Conservation (phyloP, 2,329 filamentous ascomycete species). For the Aspergillus melleus region DNA sequence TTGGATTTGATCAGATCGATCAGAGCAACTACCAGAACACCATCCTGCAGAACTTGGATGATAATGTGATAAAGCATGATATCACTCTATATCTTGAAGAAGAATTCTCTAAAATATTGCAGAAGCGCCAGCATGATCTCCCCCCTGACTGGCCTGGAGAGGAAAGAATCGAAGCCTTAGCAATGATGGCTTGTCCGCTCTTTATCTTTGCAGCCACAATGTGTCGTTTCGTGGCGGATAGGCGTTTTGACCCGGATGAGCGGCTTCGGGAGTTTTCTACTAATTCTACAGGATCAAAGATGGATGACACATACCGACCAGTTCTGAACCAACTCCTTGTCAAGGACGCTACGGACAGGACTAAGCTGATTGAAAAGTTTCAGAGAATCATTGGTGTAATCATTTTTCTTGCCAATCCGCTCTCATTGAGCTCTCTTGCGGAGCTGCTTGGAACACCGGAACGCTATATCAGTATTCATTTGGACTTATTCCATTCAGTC, state of each 20-base stretch:
- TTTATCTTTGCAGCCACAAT: slow-evolving; percentile 12
- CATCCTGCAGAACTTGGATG: slow-evolving; percentile 1
- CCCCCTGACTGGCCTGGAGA: slow-evolving; percentile 4
- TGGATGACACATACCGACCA: slow-evolving; percentile 8
- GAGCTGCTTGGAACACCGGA: too few relatives aligned
- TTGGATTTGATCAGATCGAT: slow-evolving; percentile 2
- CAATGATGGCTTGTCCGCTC: slow-evolving; percentile 7
- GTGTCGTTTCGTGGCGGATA: slow-evolving; percentile 7
- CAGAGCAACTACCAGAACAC: not conserved
- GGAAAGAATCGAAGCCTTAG: slow-evolving; percentile 2
- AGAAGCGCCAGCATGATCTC: not conserved
- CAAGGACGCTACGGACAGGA: not conserved
- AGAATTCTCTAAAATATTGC: not conserved
- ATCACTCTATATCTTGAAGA: slow-evolving; percentile 5
- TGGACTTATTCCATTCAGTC: too few relatives aligned
- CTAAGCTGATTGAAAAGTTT: not conserved
- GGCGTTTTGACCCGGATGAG: slow-evolving; percentile 1
- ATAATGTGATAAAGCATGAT: slow-evolving; percentile 3
- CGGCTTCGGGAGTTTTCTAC: slow-evolving; percentile 2
- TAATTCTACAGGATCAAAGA: not conserved
- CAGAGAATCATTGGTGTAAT: too few relatives aligned
- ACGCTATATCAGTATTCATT: too few relatives aligned
- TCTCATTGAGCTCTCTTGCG: too few relatives aligned
- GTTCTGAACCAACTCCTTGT: slow-evolving; percentile 7
- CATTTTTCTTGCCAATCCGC: too few relatives aligned